These are phyloP conservation scores for Collariella sp. DNA, from an alignment of 495 filamentous ascomycete genomes.

Conservation along the genomic window DNA sequence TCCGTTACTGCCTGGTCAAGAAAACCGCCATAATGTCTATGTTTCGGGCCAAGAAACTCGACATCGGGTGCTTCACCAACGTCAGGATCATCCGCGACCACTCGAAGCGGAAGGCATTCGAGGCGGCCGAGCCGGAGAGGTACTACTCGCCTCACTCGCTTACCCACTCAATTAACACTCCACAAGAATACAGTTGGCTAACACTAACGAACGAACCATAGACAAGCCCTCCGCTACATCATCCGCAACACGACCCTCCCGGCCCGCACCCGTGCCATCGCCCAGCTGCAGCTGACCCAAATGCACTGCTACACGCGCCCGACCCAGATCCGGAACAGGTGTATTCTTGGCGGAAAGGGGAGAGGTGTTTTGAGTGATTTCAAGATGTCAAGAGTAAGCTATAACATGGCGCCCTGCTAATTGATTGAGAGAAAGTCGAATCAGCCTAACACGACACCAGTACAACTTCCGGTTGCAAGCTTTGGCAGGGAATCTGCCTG, in stretches of 20 bases:
- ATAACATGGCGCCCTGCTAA: background rate
- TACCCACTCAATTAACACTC: background rate
- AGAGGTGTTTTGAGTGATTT: constrained; percentile 84
- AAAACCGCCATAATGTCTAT: constrained; percentile 54
- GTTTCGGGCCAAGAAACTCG: constrained; percentile 79
- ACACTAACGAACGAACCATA: constrained; percentile 24
- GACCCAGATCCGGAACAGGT: constrained; percentile 89
- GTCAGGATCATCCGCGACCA: constrained; percentile 79
- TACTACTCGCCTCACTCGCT: constrained; percentile 27
- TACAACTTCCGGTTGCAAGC: constrained; percentile 90
- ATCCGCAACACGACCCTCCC: constrained; percentile 86
- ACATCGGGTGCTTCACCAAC: constrained; percentile 80
- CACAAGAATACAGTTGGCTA: background rate
- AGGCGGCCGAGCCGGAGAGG: constrained; percentile 77
- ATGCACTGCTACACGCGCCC: constrained; percentile 92
- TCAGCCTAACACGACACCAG: constrained; percentile 39
- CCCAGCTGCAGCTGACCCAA: constrained; percentile 82
- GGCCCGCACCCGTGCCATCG: constrained; percentile 69
- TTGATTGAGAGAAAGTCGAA: constrained; percentile 15
- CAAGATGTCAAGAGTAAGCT: constrained; percentile 76
- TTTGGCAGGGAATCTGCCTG: constrained; percentile 76
- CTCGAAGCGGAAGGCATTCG: constrained; percentile 89
- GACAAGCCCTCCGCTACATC: constrained; percentile 93
- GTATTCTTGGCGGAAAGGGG: constrained; percentile 77
- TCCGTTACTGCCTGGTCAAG: background rate